Evolutionary conservation across 148 eudicot species (phyloP), one percentile per base, ranked within the genome.

Genomic region (Rhododendron kiyosumense): DNA sequence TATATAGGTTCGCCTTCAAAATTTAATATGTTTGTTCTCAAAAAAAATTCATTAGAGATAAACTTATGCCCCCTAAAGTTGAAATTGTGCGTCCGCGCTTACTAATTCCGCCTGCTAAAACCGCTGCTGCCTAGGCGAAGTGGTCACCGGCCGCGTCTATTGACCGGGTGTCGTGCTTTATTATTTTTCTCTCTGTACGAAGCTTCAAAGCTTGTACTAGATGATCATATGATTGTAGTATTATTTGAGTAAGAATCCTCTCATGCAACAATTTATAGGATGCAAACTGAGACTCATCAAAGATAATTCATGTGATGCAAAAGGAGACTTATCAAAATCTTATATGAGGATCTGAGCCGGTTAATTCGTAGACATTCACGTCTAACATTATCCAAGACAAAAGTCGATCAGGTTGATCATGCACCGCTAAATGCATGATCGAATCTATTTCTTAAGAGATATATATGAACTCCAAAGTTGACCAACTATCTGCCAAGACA

Each of bases 131-230:
- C 67, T 38, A 59, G 43, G 26, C 11, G 2, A 52, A 24, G 41
- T 57, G 67, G 88, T 36, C 73, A 85, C 71, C 86, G 75, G 85
- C 79, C 75, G 78, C 81, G 76, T 51, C 79, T 52, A 17, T 85
- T 89, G 89, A 87, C 89, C 61, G 51, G 86, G 80, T 87, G 73
- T 61, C 88, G 61, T 88, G 84, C 86, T 77, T 84, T 85, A 69
- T 51, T 83, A 51, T 69, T 57, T 86, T 91, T 14, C 76, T 28
- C 87, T 81, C 34, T 85, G 57, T 78, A 89, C 84, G 86, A 89
- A 88, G 84, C 86, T 88, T 86, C 91, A 87, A 88, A 81, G 61
- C 84, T 82, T 67, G 76, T 51, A 74, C 24, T 45, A 76, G 79
- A 32, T 71, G 32, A 75, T 34, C 36, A 34, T 73, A 38, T 34